A percentile compares a stretch with the other conserved stretches of the same genome.
These are phyloP conservation scores for Trichophyton rubrum DNA, from an alignment of 2,329 filamentous ascomycete species.

Conservation along the genomic window DNA sequence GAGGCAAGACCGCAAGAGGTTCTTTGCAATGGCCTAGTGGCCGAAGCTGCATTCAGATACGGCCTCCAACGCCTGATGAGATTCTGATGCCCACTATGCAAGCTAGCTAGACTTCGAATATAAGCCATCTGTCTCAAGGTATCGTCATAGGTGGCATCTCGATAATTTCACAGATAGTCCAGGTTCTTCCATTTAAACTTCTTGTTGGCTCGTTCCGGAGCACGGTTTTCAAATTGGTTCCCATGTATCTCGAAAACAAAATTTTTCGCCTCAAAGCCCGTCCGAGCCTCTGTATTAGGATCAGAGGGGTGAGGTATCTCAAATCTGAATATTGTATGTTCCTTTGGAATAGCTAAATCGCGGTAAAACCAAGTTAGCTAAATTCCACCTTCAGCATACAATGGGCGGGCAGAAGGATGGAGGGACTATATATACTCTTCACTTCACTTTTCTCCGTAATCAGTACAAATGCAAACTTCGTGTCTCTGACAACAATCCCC, in stretches of 20 bases:
- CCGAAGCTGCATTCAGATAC: not conserved
- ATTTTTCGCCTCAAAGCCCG: constrained; percentile 19
- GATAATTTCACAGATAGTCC: constrained; percentile 49
- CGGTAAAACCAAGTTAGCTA: constrained; percentile 5
- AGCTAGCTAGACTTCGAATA: not conserved
- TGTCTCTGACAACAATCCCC: constrained; percentile 82
- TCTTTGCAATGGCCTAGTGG: not conserved
- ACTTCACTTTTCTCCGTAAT: constrained; percentile 58
- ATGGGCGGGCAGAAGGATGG: not conserved
- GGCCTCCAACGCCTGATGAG: not conserved
- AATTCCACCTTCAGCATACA: constrained; percentile 4
- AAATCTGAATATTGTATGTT: constrained; percentile 74
- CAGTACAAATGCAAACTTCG: constrained; percentile 73
- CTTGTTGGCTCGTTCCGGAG: constrained; percentile 73
- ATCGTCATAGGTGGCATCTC: not conserved
- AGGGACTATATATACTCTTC: constrained; percentile 45
- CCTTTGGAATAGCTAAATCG: constrained; percentile 61
- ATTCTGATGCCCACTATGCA: not conserved
- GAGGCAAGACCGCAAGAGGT: not conserved
- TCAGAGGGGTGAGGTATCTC: constrained; percentile 44
- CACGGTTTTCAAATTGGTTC: constrained; percentile 70
- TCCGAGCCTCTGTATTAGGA: not conserved
- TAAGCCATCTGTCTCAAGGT: too few relatives aligned
- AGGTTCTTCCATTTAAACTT: constrained; percentile 84
- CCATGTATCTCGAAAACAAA: constrained; percentile 78